Evolutionary conservation across 202 grass and related monocot species (phyloP), one percentile per base, ranked within the genome.

Genomic region (Miscanthus sacchariflorus): DNA sequence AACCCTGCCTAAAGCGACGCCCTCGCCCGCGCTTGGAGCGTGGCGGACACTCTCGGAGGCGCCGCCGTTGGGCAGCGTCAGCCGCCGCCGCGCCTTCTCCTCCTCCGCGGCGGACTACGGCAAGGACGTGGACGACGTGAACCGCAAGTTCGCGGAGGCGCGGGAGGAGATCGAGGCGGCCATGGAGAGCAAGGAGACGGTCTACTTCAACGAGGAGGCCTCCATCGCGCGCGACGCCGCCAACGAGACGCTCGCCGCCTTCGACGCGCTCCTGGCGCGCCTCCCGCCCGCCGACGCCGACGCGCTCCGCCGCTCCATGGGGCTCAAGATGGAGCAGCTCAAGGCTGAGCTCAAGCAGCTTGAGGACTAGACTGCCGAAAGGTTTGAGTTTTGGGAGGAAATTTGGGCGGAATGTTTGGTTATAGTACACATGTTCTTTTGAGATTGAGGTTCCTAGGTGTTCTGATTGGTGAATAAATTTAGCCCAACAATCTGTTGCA

Each of bases 281-380:
- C 77, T 99, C 33, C 88, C 94, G 38, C 91, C 92, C 28, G 79
- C 85, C 45, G 92, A 96, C 24, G 90, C 90, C 21, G 81, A 87
- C 69, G 68, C 86, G 84, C 74, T 99, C 86, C 89, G 90, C 86
- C 87, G 91, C 3, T 96, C 96, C 67, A 99, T 99, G 94, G 92
- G 96, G 63, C 96, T 99, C 70, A 99, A 99, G 93, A 99, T 96
- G 68, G 96, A 99, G 88, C 96, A 99, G 85, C 91, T 98, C 33
- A 98, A 98, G 86, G 96, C 96, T 69, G 96, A 99, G 86, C 89
- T 99, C 90, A 93, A 89, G 81, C 94, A 95, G 79, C 86, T 98
- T 63, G 92, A 98, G 80, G 96, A 96, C 67, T 96, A 93, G 78
- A 14, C 69, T 0, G 24, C 0, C 19, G 7, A 30, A 17, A 89